phyloP scores from a whole-genome alignment of 805 yeast genomes.

The Sugiyamaella smithiae region DNA sequence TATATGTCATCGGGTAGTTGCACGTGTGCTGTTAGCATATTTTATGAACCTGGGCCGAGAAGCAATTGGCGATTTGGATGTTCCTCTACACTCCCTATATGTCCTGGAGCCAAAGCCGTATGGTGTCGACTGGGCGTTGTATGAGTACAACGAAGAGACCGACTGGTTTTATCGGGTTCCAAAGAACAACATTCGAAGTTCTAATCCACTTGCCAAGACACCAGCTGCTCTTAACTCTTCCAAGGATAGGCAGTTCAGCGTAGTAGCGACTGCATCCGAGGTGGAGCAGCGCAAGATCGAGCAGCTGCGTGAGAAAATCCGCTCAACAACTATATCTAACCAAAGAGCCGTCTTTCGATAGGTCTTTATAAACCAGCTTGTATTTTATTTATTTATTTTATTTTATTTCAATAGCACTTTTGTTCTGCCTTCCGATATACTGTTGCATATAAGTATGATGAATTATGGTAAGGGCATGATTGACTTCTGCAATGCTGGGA shows the following conservation, averaged over 20 bases:
- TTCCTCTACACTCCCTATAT: conserved; percentile 88
- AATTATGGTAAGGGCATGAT: no score
- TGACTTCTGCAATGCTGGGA: no score
- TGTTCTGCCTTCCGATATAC: no score
- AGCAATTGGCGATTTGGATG: conserved; percentile 83
- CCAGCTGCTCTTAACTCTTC: not conserved
- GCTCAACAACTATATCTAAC: conserved; percentile 1
- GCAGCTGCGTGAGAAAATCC: conserved; percentile 12
- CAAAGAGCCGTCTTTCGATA: conserved; percentile 3
- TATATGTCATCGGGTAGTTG: conserved; percentile 87
- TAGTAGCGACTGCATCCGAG: conserved; percentile 22
- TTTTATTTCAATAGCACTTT: no score
- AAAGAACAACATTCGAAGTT: conserved; percentile 29
- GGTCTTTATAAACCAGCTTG: not conserved
- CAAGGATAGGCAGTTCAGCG: conserved; percentile 26
- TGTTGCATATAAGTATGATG: no score
- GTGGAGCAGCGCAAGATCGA: conserved; percentile 9
- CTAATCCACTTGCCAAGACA: not conserved
- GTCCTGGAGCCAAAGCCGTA: conserved; percentile 90
- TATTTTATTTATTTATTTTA: conserved; percentile 5
- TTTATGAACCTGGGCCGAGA: conserved; percentile 77
- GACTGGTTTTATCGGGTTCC: conserved; percentile 75
- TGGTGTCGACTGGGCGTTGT: conserved; percentile 90
- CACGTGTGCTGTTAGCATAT: conserved; percentile 82
- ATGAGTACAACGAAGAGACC: conserved; percentile 73